Evolutionary conservation across 73 alveolate genomes (phyloP), one percentile per base, ranked within the genome.

Genomic region (Symbiodinium natans): DNA sequence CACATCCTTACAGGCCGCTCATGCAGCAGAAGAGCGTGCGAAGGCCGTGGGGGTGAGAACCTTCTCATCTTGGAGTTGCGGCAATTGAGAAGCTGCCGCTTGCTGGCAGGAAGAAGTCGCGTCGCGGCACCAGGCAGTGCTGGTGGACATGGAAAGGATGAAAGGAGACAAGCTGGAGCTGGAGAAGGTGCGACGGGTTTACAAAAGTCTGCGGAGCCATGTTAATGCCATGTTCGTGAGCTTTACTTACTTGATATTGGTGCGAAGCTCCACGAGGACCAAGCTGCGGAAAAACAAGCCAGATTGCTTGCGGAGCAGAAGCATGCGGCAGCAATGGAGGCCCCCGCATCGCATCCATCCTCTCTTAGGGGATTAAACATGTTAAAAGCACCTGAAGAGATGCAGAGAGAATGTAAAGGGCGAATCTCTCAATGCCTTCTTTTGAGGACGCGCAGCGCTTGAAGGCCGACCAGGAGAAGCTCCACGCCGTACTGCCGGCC

Each of bases 71-170:
- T 48, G 8, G 23, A 10, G 23, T 48, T 48, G 63, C 23, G 63
- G 17, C 8, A 48, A 48, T 8, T 8, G 63, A 48, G 8, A 48
- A 10, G 17, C 17, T 8, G 8, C 17, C 17, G 63, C 63, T 48
- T 48, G 63, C 17, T 59, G 31, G 27, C 95, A 90, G 97, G 97
- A 90, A 56, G 59, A 68, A 46, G 29, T 90, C 13, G 74, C 77
- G 19, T 25, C 52, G 48, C 73, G 71, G 56, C 97, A 90, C 54
- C 71, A 90, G 48, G 88, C 74, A 29, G 97, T 90, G 77, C 48
- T 73, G 97, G 89, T 42, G 46, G 97, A 90, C 89, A 90, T 90
- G 97, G 97, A 90, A 27, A 90, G 36, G 80, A 38, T 90, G 41
- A 90, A 90, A 31, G 77, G 43, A 13, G 97, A 90, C 80, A 84